Conservation (phyloP, 345 rosid species). For the Pseudoturritis turrita region DNA sequence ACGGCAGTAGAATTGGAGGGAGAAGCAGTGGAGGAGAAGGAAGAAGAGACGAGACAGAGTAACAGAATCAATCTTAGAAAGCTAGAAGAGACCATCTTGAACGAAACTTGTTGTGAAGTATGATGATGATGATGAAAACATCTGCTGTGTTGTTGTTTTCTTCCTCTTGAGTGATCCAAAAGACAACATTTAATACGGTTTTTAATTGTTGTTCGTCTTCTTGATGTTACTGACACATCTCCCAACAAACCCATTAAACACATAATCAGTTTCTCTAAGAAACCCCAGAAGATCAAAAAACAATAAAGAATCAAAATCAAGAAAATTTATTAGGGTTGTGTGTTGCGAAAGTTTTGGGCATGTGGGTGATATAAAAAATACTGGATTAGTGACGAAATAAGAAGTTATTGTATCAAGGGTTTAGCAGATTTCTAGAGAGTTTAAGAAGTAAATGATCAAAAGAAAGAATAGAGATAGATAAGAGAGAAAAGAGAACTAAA, state of each 20-base stretch:
- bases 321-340: slow-evolving; percentile 34
- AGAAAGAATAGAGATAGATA: not conserved
- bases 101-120: slow-evolving; percentile 35
- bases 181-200: slow-evolving; percentile 43
- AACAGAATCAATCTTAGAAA: slow-evolving; percentile 43
- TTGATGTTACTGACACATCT: slow-evolving; percentile 38
- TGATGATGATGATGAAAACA: slow-evolving; percentile 24
- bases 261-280: slow-evolving; percentile 39
- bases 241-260: slow-evolving; percentile 37
- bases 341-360: slow-evolving; percentile 55
- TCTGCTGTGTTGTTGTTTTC: slow-evolving; percentile 31
- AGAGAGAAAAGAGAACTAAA: slow-evolving; percentile 1
- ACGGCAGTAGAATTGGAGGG: slow-evolving; percentile 19
- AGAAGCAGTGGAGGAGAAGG: slow-evolving; percentile 32
- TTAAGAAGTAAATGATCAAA: not conserved
- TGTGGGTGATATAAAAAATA: slow-evolving; percentile 68
- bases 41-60: slow-evolving; percentile 42
- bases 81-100: slow-evolving; percentile 38
- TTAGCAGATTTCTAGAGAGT: not conserved
- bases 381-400: slow-evolving; percentile 44
- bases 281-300: slow-evolving; percentile 21
- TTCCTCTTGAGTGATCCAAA: slow-evolving; percentile 52
- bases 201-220: slow-evolving; percentile 33
- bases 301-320: slow-evolving; percentile 29
- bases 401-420: not conserved